Conservation (phyloP, 306 rosid genomes). For the Prunus padus region DNA sequence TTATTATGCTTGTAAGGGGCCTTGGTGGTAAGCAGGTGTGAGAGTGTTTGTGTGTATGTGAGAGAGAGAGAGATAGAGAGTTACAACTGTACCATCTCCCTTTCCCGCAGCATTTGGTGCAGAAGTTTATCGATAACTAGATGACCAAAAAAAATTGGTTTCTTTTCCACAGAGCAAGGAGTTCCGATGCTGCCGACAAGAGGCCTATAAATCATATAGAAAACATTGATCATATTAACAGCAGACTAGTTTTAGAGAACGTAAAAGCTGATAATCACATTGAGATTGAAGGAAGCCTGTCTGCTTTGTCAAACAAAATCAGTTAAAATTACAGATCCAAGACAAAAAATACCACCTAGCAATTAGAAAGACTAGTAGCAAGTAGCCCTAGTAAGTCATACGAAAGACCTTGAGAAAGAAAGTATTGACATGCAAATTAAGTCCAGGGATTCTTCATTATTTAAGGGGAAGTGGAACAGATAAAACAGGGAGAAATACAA, state of each 20-base stretch:
- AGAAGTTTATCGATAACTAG: conserved; percentile 52
- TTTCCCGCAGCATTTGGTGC: conserved; percentile 36
- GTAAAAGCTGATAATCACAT: conserved; percentile 6
- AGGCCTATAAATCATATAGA: conserved; percentile 43
- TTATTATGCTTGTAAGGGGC: not conserved
- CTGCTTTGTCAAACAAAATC: not conserved
- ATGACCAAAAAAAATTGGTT: conserved; percentile 68
- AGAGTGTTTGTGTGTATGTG: not conserved
- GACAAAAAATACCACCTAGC: not conserved
- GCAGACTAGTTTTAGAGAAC: not conserved
- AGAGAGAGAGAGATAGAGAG: conserved; percentile 18
- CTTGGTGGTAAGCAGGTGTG: not conserved
- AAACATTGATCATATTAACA: not conserved
- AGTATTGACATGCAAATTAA: not conserved
- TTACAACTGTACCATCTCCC: conserved; percentile 53
- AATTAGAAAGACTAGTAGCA: no score
- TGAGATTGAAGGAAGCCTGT: not conserved
- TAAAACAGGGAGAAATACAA: not conserved
- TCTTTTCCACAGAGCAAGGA: conserved; percentile 57
- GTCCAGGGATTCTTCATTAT: not conserved
- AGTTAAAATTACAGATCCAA: not conserved
- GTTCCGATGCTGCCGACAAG: conserved; percentile 57
- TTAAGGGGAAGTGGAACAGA: not conserved
- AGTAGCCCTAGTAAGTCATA: not conserved
- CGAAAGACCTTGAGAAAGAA: not conserved